Evolutionary conservation across 768 basidiomycete genomes (phyloP).

Genomic region (Trichaptum fuscoviolaceum): DNA sequence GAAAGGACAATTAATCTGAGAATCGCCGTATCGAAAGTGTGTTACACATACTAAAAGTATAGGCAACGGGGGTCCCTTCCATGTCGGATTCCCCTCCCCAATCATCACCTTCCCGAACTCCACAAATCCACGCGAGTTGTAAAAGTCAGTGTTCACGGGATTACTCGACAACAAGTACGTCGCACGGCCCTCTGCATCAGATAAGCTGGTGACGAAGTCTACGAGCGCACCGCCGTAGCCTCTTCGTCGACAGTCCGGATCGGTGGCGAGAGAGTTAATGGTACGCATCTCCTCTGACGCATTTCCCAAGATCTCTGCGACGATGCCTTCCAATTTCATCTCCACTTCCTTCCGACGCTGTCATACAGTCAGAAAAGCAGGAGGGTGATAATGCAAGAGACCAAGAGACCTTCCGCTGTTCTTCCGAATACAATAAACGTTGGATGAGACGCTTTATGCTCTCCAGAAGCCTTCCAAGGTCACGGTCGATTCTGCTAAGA

Average conservation of each 20-base stretch:
- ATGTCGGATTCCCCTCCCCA: slow-evolving; percentile 15
- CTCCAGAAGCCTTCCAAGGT: background rate
- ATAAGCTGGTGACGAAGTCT: slow-evolving; percentile 15
- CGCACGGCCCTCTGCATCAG: slow-evolving; percentile 11
- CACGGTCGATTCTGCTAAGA: background rate
- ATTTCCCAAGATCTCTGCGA: slow-evolving; percentile 19
- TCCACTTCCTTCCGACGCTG: slow-evolving; percentile 9
- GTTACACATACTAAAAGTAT: slow-evolving; percentile 12
- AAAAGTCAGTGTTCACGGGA: slow-evolving; percentile 15
- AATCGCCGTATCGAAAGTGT: too few species aligned
- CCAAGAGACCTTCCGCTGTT: background rate
- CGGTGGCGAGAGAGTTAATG: slow-evolving; percentile 25
- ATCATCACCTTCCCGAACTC: slow-evolving; percentile 10
- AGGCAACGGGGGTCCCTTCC: slow-evolving; percentile 10
- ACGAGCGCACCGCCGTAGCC: slow-evolving; percentile 29
- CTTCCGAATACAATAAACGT: background rate
- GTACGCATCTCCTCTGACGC: slow-evolving; percentile 26
- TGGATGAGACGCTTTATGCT: background rate
- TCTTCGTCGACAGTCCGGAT: slow-evolving; percentile 21
- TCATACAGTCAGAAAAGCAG: background rate
- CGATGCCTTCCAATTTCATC: slow-evolving; percentile 21
- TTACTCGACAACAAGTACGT: slow-evolving; percentile 12
- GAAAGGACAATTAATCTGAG: background rate
- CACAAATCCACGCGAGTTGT: slow-evolving; percentile 13
- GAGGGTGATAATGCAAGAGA: too few species aligned